Percentiles rank a stretch among this genome's conserved stretches.
These are phyloP conservation scores for Pterulicium gracile DNA, from an alignment of 1,284 basidiomycete genomes.

Conservation along the genomic window DNA sequence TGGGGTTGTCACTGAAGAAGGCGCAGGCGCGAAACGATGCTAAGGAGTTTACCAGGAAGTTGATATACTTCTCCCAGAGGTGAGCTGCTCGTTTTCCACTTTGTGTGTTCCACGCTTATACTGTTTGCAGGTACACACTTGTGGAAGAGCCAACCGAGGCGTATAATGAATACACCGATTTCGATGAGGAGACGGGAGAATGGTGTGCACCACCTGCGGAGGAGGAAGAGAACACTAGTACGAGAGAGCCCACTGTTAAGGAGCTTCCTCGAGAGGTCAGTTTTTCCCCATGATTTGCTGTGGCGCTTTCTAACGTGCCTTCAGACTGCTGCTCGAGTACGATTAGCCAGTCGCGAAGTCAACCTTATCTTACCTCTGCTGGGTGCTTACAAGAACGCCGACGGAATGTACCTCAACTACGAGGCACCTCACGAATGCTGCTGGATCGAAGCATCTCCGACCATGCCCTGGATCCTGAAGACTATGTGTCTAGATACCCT, in stretches of 20 bases:
- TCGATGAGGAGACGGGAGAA: too few species aligned
- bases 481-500: background rate
- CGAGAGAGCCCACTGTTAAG: background rate
- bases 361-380: background rate
- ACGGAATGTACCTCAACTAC: background rate
- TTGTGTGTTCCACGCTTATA: background rate
- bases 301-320: background rate
- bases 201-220: too few species aligned
- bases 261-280: background rate
- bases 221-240: too few species aligned
- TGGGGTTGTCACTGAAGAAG: background rate
- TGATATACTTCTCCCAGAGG: background rate
- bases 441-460: background rate
- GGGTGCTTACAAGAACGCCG: background rate
- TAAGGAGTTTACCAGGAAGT: background rate
- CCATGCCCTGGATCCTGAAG: background rate
- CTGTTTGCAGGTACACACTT: too few species aligned
- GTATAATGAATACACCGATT: too few species aligned
- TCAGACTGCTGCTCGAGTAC: background rate
- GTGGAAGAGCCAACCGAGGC: too few species aligned
- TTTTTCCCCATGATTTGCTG: too few species aligned
- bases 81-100: background rate
- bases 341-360: background rate
- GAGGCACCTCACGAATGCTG: background rate
- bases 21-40: background rate